A percentile compares a stretch with the other conserved stretches of the same genome.
Evolutionary conservation across 192 early-diverging fungal genomes (phyloP).

Genomic region (Backusella sp.): DNA sequence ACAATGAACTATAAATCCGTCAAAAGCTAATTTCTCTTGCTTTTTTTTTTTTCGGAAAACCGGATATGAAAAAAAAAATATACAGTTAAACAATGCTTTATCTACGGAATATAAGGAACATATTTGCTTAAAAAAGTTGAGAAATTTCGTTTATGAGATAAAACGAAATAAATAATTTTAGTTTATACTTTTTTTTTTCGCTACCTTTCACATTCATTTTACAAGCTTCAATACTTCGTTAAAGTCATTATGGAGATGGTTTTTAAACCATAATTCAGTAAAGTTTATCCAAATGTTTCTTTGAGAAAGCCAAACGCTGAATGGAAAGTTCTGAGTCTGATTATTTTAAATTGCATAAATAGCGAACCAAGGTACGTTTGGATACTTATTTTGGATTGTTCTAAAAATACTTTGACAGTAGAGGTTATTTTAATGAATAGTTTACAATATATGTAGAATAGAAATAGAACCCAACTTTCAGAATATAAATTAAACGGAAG

Average conservation of each 20-base stretch:
- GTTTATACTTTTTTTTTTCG: too few relatives aligned
- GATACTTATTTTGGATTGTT: neutral
- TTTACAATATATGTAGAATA: neutral
- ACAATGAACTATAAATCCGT: neutral
- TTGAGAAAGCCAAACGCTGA: neutral
- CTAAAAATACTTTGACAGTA: neutral
- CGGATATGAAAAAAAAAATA: neutral
- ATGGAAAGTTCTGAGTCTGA: neutral
- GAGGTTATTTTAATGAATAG: neutral
- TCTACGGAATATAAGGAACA: too few relatives aligned
- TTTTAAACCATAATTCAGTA: neutral
- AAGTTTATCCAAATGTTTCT: neutral
- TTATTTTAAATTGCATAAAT: neutral
- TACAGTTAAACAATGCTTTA: too few relatives aligned
- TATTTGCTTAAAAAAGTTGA: too few relatives aligned
- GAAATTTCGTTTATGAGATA: too few relatives aligned
- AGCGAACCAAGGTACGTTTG: neutral
- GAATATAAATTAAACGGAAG: neutral
- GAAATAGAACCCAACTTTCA: neutral
- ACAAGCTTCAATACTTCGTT: too few relatives aligned
- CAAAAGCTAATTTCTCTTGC: neutral
- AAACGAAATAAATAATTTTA: too few relatives aligned
- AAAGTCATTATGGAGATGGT: too few relatives aligned
- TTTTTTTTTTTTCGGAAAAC: neutral
- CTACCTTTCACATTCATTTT: too few relatives aligned